Percentiles rank a stretch among this genome's conserved stretches.
These are phyloP conservation scores for Microdochium bolleyi DNA, from an alignment of 2,329 filamentous ascomycete genomes.

Conservation along the genomic window DNA sequence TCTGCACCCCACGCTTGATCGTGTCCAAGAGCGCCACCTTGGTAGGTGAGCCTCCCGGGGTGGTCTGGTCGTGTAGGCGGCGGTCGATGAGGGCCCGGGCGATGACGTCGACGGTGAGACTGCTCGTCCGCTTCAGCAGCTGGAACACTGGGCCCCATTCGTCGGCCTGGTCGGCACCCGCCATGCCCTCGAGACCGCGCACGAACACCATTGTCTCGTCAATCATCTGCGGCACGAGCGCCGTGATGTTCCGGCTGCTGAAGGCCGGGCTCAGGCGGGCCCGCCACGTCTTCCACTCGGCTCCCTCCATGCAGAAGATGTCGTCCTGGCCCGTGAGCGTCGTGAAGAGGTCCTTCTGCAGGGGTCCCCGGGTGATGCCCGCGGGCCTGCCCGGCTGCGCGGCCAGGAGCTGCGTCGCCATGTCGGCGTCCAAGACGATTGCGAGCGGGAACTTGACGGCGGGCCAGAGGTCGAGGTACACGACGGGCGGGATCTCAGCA, in stretches of 20 bases:
- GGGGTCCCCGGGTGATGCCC: slow-evolving; percentile 3
- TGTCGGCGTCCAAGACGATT: slow-evolving; percentile 5
- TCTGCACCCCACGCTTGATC: slow-evolving; percentile 6
- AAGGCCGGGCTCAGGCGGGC: slow-evolving; percentile 13
- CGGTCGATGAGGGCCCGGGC: slow-evolving; percentile 8
- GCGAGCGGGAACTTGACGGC: slow-evolving; percentile 9
- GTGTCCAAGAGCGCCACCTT: slow-evolving; percentile 11
- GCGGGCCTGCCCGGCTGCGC: slow-evolving; percentile 9
- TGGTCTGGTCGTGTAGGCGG: slow-evolving; percentile 12
- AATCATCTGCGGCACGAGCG: slow-evolving; percentile 9
- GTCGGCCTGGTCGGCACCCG: slow-evolving; percentile 2
- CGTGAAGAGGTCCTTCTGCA: slow-evolving; percentile 13
- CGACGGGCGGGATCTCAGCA: neutral
- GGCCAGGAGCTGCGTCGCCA: slow-evolving; percentile 9
- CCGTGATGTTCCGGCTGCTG: slow-evolving; percentile 8
- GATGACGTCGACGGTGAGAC: slow-evolving; percentile 16
- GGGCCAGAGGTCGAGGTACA: slow-evolving; percentile 13
- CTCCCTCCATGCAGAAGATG: slow-evolving; percentile 30
- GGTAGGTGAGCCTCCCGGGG: slow-evolving; percentile 9
- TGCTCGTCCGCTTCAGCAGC: slow-evolving; percentile 12
- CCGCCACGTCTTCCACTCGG: slow-evolving; percentile 15
- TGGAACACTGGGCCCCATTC: slow-evolving; percentile 7
- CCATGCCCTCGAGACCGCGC: slow-evolving; percentile 3
- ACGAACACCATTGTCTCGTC: slow-evolving; percentile 11
- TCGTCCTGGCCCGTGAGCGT: slow-evolving; percentile 30